Base-by-base conservation (phyloP, 305 asterid genomes). In the Petunia hybrid region DNA sequence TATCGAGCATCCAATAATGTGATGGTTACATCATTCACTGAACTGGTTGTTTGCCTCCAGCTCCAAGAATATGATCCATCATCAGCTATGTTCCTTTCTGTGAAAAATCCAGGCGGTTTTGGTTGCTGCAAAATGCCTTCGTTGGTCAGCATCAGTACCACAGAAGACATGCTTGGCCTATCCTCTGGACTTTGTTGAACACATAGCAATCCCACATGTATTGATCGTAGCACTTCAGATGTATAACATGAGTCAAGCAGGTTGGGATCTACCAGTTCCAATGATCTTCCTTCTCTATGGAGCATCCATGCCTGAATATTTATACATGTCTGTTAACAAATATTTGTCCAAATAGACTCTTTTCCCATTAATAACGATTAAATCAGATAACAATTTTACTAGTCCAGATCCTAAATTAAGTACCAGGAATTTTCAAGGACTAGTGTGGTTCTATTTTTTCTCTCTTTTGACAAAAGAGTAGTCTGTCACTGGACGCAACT, bases 141-240 rank as follows among this genome's bases (percentile, higher is more conserved):
- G 31, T 85, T 89, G 76, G 85, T 83, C 77, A 89, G 64, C 92
- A 88, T 91, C 60, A 81, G 16, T 4, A 90, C 89, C 46, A 89
- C 94, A 4, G 87, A 68, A n/a, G 91, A 85, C 90, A 89, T 88
- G 82, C 22, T 81, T 53, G 91, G 95, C 81, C 92, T 86, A 38
- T 87, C 90, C 12, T 87, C 83, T 6, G 89, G 87, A 62, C 41
- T 38, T 81, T 85, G 85, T 73, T 91, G 93, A 31, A 87, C 91
- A 59, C 95, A 90, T 75, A 90, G 48, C 8, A 87, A 83, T 4
- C 91, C 93, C 0, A 90, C 82, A 9, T 85, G 90, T 63, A 88
- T 85, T 2, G 82, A 81, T 53, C 89, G 78, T 22, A 63, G 61
- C 38, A 83, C 78, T 71, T 88, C 87, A 1, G 80, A 46, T 4